A percentile compares a stretch with the other conserved stretches of the same genome.
These are phyloP conservation scores for Cnidoscolus chayamansa DNA, from an alignment of 441 rosid genomes.

Conservation along the genomic window DNA sequence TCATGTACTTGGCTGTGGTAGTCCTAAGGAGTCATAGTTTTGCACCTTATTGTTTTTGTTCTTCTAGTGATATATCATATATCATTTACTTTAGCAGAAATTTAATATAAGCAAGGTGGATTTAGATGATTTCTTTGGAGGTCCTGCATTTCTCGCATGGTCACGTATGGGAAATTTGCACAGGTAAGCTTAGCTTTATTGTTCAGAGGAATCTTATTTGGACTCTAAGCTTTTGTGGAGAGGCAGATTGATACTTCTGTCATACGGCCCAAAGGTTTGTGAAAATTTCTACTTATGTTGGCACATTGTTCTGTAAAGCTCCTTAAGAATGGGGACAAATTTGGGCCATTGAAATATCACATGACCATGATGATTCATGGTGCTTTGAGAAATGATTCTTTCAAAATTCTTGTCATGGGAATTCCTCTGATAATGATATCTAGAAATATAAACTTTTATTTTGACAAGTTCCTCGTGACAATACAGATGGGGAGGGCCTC, in stretches of 20 bases:
- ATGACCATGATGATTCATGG: neutral
- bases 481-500: conserved; percentile 75
- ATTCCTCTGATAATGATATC: conserved; percentile 4
- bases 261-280: neutral
- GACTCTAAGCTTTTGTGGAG: neutral
- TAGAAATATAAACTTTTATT: conserved; percentile 8
- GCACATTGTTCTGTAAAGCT: neutral
- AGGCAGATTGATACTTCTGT: neutral
- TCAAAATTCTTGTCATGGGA: conserved; percentile 6
- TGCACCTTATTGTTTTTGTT: conserved; percentile 13
- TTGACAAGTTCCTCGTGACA: conserved; percentile 4
- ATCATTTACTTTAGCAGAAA: conserved; percentile 40
- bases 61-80: conserved; percentile 18
- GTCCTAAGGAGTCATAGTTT: neutral
- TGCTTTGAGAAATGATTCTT: neutral
- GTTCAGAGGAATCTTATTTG: neutral
- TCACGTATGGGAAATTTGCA: conserved; percentile 76
- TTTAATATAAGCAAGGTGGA: conserved; percentile 52
- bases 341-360: neutral
- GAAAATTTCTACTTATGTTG: neutral
- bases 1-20: neutral
- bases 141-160: conserved; percentile 85
- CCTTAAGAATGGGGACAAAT: neutral
- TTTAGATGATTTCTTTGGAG: conserved; percentile 69
- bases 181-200: conserved; percentile 38